Evolutionary conservation across 805 yeast genomes (phyloP).

Genomic region (Schizosaccharomyces pombe): DNA sequence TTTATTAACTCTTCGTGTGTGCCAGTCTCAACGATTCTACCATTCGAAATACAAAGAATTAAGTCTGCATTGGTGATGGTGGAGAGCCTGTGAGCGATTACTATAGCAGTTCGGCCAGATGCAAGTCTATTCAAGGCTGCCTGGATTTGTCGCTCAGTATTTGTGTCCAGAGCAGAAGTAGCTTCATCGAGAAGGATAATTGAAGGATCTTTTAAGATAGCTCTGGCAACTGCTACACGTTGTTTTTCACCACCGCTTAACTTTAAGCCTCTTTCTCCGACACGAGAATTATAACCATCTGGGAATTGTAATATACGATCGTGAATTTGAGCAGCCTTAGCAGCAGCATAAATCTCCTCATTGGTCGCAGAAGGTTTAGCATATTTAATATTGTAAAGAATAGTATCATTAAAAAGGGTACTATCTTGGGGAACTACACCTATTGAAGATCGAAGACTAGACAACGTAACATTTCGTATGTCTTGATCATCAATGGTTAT

Average conservation of each 20-base stretch:
- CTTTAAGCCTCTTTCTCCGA: constrained; percentile 34
- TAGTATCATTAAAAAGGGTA: constrained; percentile 58
- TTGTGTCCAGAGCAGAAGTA: constrained; percentile 40
- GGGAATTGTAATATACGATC: constrained; percentile 21
- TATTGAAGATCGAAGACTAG: constrained; percentile 41
- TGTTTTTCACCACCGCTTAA: constrained; percentile 46
- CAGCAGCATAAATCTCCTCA: constrained; percentile 35
- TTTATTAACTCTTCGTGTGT: constrained; percentile 17
- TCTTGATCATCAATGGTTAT: constrained; percentile 42
- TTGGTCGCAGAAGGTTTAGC: constrained; percentile 39
- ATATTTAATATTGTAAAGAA: constrained; percentile 58
- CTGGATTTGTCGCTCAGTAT: constrained; percentile 34
- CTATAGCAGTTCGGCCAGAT: constrained; percentile 26
- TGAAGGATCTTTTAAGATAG: constrained; percentile 29
- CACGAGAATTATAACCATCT: constrained; percentile 29
- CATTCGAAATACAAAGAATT: constrained; percentile 25
- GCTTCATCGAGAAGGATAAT: constrained; percentile 38
- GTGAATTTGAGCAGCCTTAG: constrained; percentile 32
- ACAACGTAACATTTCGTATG: constrained; percentile 40
- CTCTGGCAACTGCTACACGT: constrained; percentile 35
- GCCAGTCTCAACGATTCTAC: constrained; percentile 22
- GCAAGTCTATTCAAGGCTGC: constrained; percentile 19
- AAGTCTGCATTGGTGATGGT: constrained; percentile 26
- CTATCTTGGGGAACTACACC: constrained; percentile 92
- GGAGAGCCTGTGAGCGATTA: constrained; percentile 29